Conservation (phyloP, 169 alveolate species). For the Cryptosporidium parvum region DNA sequence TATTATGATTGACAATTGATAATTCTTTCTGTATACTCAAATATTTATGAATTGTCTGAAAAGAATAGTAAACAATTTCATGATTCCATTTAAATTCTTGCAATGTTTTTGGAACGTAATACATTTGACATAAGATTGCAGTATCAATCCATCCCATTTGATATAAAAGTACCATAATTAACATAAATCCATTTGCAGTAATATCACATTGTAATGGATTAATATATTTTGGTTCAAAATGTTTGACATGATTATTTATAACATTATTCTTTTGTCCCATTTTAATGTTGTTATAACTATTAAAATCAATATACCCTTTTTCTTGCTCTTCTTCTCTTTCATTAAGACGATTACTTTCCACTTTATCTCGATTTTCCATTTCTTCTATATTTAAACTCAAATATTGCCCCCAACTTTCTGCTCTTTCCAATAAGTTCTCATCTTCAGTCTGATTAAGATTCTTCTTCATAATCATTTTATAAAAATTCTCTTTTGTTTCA, state of each 20-base stretch:
- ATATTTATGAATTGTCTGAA: conserved; percentile 38
- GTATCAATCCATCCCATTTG: conserved; percentile 76
- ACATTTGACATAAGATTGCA: conserved; percentile 49
- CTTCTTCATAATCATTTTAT: conserved; percentile 16
- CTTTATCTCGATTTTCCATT: neutral
- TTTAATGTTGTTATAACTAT: neutral
- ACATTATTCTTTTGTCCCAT: neutral
- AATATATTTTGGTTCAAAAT: conserved; percentile 14
- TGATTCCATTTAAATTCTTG: conserved; percentile 68
- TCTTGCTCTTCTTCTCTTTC: neutral
- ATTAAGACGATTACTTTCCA: neutral
- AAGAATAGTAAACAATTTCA: conserved; percentile 63
- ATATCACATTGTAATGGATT: conserved; percentile 72
- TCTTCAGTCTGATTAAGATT: neutral
- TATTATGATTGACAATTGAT: conserved; percentile 2
- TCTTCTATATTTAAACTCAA: conserved; percentile 12
- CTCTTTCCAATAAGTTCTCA: conserved; percentile 25
- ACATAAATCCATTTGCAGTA: conserved; percentile 69
- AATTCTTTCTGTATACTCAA: conserved; percentile 45
- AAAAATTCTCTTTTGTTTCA: conserved; percentile 38
- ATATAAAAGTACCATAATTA: conserved; percentile 49
- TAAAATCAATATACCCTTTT: neutral
- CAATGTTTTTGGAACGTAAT: conserved; percentile 37
- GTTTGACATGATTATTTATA: neutral
- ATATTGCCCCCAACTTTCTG: conserved; percentile 49